These are phyloP conservation scores for Mycosphaerella sp. DNA, from an alignment of 2,329 filamentous ascomycete genomes.

Conservation along the genomic window DNA sequence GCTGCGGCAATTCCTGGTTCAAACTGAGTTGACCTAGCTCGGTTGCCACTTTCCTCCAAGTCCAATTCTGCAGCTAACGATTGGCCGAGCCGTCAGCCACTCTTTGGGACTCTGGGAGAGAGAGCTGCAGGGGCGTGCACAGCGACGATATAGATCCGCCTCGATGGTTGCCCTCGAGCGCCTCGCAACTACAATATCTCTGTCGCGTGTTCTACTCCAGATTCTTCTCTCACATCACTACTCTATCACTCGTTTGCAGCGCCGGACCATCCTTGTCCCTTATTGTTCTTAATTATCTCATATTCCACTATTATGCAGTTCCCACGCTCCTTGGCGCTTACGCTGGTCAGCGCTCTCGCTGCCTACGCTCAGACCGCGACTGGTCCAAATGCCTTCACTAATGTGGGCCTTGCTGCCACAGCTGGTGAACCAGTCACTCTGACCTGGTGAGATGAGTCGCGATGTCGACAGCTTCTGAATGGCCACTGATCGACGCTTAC, in stretches of 20 bases:
- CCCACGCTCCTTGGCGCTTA: slow-evolving; percentile 39
- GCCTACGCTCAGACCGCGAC: slow-evolving; percentile 33
- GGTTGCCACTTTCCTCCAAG: slow-evolving; percentile 2
- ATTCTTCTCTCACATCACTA: not conserved
- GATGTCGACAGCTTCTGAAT: not conserved
- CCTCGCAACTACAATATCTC: slow-evolving; percentile 4
- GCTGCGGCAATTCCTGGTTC: not conserved
- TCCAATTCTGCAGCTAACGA: slow-evolving; percentile 2
- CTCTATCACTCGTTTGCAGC: slow-evolving; percentile 7
- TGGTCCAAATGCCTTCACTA: slow-evolving; percentile 43
- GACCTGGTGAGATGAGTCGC: slow-evolving; percentile 37
- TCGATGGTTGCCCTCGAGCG: slow-evolving; percentile 1
- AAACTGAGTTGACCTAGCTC: slow-evolving; percentile 6
- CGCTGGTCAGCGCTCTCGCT: slow-evolving; percentile 41
- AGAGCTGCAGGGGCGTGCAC: slow-evolving; percentile 15
- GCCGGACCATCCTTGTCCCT: not conserved
- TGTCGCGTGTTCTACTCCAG: slow-evolving; percentile 10
- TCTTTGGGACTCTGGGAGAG: slow-evolving; percentile 7
- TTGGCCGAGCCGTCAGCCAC: slow-evolving; percentile 7
- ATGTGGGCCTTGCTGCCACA: slow-evolving; percentile 39
- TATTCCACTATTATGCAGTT: slow-evolving; percentile 36
- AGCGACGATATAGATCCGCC: not conserved
- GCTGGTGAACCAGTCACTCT: slow-evolving; percentile 45
- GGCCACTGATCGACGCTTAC: not conserved
- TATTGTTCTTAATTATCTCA: slow-evolving; percentile 2